Evolutionary conservation across 495 filamentous ascomycete genomes (phyloP).

Genomic region (Lineolata rhizophorae): DNA sequence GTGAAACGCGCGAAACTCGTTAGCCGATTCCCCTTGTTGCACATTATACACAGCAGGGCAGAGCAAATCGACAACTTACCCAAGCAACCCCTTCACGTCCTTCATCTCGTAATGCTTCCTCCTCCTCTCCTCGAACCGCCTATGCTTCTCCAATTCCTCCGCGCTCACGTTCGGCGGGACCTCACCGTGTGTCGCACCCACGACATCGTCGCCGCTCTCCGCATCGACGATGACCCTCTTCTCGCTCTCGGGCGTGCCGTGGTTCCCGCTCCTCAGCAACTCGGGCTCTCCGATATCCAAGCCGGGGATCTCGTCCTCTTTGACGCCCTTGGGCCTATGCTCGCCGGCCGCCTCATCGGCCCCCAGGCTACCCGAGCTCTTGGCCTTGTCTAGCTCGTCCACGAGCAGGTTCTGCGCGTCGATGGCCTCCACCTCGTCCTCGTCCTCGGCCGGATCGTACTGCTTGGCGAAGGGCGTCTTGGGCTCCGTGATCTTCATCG

Average conservation of each 20-base stretch:
- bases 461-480: conserved; percentile 89
- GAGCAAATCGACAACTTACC: conserved; percentile 25
- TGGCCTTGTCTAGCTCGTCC: conserved; percentile 45
- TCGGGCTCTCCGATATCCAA: conserved; percentile 90
- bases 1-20: too few relatives aligned
- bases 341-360: too few relatives aligned
- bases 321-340: too few relatives aligned
- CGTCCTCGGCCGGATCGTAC: conserved; percentile 77
- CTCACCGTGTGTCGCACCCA: conserved; percentile 28
- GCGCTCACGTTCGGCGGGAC: conserved; percentile 37
- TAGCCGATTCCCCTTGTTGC: too few relatives aligned
- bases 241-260: conserved; percentile 31
- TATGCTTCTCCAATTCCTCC: conserved; percentile 76
- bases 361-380: too few relatives aligned
- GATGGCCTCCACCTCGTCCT: conserved; percentile 38
- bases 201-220: conserved; percentile 22
- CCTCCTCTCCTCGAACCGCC: conserved; percentile 69
- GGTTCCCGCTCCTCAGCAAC: conserved; percentile 20
- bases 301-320: conserved; percentile 59
- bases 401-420: conserved; percentile 36
- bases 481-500: conserved; percentile 97
- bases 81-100: conserved; percentile 74
- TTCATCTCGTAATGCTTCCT: conserved; percentile 98
- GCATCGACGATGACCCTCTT: conserved; percentile 58
- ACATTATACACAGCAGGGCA: not conserved